Evolutionary conservation across 1,284 basidiomycete genomes (phyloP).

Genomic region (Phaffia rhodozyma): DNA sequence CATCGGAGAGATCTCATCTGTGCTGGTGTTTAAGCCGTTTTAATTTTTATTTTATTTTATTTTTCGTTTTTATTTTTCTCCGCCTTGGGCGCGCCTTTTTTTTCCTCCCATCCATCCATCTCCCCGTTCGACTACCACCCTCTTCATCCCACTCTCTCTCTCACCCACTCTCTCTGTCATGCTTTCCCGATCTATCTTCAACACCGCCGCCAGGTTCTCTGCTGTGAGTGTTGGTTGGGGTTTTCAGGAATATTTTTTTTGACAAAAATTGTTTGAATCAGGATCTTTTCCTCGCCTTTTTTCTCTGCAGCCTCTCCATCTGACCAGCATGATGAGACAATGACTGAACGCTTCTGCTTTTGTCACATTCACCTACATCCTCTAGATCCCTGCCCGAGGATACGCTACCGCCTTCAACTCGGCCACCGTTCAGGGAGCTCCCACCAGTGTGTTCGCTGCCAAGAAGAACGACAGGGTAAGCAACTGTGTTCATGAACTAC

Average conservation of each 20-base stretch:
- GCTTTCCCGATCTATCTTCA: conserved; percentile 26
- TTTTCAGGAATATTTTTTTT: background rate
- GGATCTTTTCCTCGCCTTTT: background rate
- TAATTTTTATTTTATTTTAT: background rate
- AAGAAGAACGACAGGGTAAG: conserved; percentile 73
- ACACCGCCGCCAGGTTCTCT: conserved; percentile 24
- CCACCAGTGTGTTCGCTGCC: conserved; percentile 75
- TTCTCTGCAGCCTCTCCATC: background rate
- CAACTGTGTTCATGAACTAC: background rate
- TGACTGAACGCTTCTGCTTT: background rate
- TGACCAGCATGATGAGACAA: background rate
- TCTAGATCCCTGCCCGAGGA: conserved; percentile 23
- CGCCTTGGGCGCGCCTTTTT: background rate
- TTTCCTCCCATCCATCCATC: background rate
- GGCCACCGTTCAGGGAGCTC: conserved; percentile 35
- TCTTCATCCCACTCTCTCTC: background rate
- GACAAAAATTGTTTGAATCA: too few species aligned
- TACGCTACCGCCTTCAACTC: conserved; percentile 33
- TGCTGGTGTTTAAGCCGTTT: too few species aligned
- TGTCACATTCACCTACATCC: background rate
- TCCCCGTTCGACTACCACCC: background rate
- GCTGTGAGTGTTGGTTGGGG: conserved; percentile 22
- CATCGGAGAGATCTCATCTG: too few species aligned
- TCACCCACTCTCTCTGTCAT: conserved; percentile 16
- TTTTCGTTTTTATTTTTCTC: background rate